Percentiles rank a stretch among this genome's conserved stretches.
These are phyloP conservation scores for Ramalina peruviana DNA, from an alignment of 495 filamentous ascomycete genomes.

Conservation along the genomic window DNA sequence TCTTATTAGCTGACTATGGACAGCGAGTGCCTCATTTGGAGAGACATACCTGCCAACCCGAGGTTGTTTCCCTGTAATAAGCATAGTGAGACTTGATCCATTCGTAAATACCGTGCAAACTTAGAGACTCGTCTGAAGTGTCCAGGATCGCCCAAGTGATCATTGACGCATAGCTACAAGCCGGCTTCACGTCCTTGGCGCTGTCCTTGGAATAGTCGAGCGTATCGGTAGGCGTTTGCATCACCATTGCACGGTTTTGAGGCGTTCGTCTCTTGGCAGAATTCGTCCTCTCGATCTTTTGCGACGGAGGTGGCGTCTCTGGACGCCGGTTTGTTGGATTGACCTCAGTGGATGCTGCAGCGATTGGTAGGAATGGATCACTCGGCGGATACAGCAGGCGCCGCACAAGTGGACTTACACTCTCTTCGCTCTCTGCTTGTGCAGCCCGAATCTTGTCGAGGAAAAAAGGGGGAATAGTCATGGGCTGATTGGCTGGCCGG, in stretches of 20 bases:
- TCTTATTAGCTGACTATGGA: slow-evolving; percentile 14
- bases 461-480: slow-evolving; percentile 43
- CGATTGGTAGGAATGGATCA: not conserved
- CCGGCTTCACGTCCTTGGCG: slow-evolving; percentile 80
- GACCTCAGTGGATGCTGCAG: slow-evolving; percentile 7
- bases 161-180: slow-evolving; percentile 91
- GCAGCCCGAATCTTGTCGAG: slow-evolving; percentile 33
- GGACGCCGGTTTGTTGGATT: slow-evolving; percentile 27
- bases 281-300: slow-evolving; percentile 6
- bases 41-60: slow-evolving; percentile 68
- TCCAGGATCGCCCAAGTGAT: slow-evolving; percentile 90
- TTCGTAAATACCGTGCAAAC: slow-evolving; percentile 76
- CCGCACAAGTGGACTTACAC: not conserved
- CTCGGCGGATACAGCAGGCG: no score
- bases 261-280: slow-evolving; percentile 41
- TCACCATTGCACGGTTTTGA: slow-evolving; percentile 47
- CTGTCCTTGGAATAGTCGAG: slow-evolving; percentile 77
- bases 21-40: no score
- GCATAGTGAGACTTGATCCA: slow-evolving; percentile 83
- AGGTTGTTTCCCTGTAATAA: slow-evolving; percentile 70
- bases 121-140: slow-evolving; percentile 71
- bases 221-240: slow-evolving; percentile 60
- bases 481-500: slow-evolving; percentile 56
- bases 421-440: not conserved
- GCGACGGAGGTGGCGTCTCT: slow-evolving; percentile 38